A percentile compares a stretch with the other conserved stretches of the same genome.
These are phyloP conservation scores for Teratosphaeriaceae sp. DNA, from an alignment of 2,329 filamentous ascomycete species.

Conservation along the genomic window DNA sequence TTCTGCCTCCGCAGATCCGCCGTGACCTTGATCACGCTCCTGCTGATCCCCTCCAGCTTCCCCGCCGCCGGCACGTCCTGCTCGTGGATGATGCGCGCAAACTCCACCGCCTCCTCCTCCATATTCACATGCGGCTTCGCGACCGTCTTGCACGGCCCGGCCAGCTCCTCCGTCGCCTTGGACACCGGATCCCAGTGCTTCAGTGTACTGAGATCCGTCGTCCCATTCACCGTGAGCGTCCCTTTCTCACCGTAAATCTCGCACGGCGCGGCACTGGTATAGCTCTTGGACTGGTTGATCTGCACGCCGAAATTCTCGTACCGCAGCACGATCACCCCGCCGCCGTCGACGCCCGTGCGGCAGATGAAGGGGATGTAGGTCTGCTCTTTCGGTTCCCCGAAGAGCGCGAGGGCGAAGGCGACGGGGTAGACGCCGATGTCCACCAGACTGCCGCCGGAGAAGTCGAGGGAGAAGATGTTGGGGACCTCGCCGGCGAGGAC, in stretches of 20 bases:
- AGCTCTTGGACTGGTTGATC: slow-evolving; percentile 40
- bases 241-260: slow-evolving; percentile 45
- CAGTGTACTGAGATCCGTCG: slow-evolving; percentile 40
- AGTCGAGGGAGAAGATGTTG: slow-evolving; percentile 44
- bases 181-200: slow-evolving; percentile 37
- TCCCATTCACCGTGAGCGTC: slow-evolving; percentile 37
- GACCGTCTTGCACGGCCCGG: slow-evolving; percentile 23
- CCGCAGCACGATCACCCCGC: slow-evolving; percentile 37
- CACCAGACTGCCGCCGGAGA: slow-evolving; percentile 41
- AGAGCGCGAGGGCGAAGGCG: slow-evolving; percentile 41
- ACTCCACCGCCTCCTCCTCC: slow-evolving; percentile 42
- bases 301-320: slow-evolving; percentile 40
- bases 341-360: slow-evolving; percentile 41
- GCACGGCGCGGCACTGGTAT: slow-evolving; percentile 37
- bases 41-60: slow-evolving; percentile 36
- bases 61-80: slow-evolving; percentile 32
- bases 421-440: slow-evolving; percentile 45
- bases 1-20: slow-evolving; percentile 39
- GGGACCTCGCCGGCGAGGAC: slow-evolving; percentile 41
- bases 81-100: slow-evolving; percentile 37
- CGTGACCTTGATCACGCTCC: slow-evolving; percentile 37
- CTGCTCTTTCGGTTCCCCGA: slow-evolving; percentile 36
- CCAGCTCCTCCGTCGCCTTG: slow-evolving; percentile 37
- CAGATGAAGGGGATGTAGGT: slow-evolving; percentile 39
- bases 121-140: slow-evolving; percentile 39